Percentiles rank a stretch among this genome's conserved stretches.
Conservation (phyloP, 2,329 filamentous ascomycete genomes). For the Colletotrichum sp. region DNA sequence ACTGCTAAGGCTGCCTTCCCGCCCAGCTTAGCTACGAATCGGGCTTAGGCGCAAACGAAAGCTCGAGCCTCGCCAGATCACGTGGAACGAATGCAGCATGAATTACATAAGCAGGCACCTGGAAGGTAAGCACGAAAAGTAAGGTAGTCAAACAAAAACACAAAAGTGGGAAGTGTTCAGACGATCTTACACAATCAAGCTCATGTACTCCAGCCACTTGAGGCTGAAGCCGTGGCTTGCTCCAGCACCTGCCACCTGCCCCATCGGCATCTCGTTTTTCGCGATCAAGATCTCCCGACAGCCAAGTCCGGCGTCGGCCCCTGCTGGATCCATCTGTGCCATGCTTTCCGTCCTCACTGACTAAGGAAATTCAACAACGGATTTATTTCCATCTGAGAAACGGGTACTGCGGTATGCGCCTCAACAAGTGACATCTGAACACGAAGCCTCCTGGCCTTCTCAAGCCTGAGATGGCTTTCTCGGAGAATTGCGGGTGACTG, state of each 20-base stretch:
- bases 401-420: neutral
- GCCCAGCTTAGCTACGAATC: slow-evolving; percentile 20
- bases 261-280: neutral
- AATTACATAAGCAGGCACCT: neutral
- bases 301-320: slow-evolving; percentile 12
- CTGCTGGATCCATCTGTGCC: neutral
- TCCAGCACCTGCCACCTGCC: too few species aligned
- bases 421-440: slow-evolving; percentile 1
- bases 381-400: neutral
- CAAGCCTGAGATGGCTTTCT: neutral
- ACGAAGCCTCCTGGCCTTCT: neutral
- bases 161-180: neutral
- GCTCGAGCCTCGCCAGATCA: slow-evolving; percentile 22
- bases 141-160: neutral
- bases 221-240: neutral
- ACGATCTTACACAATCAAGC: neutral
- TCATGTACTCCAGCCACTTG: neutral
- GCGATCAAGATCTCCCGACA: neutral
- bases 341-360: neutral
- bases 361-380: neutral
- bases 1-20: slow-evolving; percentile 30
- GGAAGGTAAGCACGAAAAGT: neutral
- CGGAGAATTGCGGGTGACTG: slow-evolving; percentile 15
- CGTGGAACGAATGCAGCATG: neutral
- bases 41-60: slow-evolving; percentile 19